Evolutionary conservation across 805 yeast species (phyloP), one percentile per base, ranked within the genome.

Genomic region (Metschnikowia shivogae): DNA sequence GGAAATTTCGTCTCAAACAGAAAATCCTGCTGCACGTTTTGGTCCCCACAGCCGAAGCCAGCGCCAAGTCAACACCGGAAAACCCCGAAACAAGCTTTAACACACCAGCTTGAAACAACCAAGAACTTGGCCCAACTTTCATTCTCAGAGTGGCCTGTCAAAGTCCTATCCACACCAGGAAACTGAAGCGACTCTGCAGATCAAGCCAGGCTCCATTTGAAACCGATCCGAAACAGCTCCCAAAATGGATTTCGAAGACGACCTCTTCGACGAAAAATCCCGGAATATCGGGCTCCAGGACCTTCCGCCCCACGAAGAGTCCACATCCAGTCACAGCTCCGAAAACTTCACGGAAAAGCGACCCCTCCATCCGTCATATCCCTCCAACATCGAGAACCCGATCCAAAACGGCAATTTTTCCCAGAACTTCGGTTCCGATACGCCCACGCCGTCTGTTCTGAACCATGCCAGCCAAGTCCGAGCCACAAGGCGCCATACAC

Each of bases 251-350:
- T 43, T 39, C 44, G 55, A 53, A 31, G 57, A 53, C 49, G 57
- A 53, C 34, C 47, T 53, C 9, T 53, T 53, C 29, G 57, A 52
- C 39, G 53, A 52, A 14, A 50, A 47, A 30, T 43, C 40, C 12
- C 49, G 24, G 35, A 34, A 3, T 27, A 27, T 42, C 32, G 29
- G 33, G 39, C 37, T 32, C 11, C 42, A 39, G 27, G 20, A 30
- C 28, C 34, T 39, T 7, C 14, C 35, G 24, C 26, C 11, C 12
- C 26, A n/a, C 11, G 20, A 8, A 10, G 42, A 13, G 28, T 37
- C 45, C 5, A 29, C 43, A 8, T 27, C 42, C 27, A 29, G 34
- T 5, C 27, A 27, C 19, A 12, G 31, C 34, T 20, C 45, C n/a
- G 34, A 36, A 11, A 26, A 19, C 31, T 29, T 9, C 14, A 37